Evolutionary conservation across 345 rosid genomes (phyloP).

Genomic region (Hibiscus tridactylites): DNA sequence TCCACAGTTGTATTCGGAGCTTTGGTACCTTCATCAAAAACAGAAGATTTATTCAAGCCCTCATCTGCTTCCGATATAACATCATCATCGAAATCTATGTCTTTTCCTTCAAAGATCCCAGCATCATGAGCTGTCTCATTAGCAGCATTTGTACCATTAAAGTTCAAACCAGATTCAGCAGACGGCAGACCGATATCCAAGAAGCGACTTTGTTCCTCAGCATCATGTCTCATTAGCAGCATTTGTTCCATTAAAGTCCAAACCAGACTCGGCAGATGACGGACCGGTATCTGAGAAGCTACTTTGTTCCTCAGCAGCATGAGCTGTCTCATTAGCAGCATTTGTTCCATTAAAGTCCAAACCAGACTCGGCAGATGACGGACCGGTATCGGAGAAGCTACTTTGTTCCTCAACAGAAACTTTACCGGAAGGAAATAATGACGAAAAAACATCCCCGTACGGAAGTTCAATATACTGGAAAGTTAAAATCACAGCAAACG

Average conservation of each 20-base stretch:
- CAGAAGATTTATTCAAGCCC: constrained; percentile 17
- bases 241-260: too few relatives aligned
- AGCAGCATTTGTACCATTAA: constrained; percentile 12
- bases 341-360: constrained; percentile 17
- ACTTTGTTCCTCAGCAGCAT: neutral
- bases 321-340: constrained; percentile 15
- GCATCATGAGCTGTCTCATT: constrained; percentile 17
- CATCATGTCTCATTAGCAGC: too few relatives aligned
- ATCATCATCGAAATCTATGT: constrained; percentile 21
- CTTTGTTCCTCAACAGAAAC: constrained; percentile 22
- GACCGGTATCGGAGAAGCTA: constrained; percentile 7
- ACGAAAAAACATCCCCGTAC: constrained; percentile 32
- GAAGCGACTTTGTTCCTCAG: too few relatives aligned
- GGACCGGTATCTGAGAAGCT: too few relatives aligned
- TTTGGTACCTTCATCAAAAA: constrained; percentile 12
- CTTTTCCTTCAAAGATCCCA: constrained; percentile 15
- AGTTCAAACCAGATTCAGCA: constrained; percentile 16
- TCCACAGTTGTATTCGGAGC: neutral
- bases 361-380: constrained; percentile 15
- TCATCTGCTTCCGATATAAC: constrained; percentile 8
- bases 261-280: too few relatives aligned
- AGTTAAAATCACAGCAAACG: constrained; percentile 28
- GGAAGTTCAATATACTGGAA: constrained; percentile 62
- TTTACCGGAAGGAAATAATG: constrained; percentile 39
- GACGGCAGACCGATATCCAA: neutral